Conservation (phyloP, 2,329 filamentous ascomycete genomes). For the Colletotrichum higginsianum region DNA sequence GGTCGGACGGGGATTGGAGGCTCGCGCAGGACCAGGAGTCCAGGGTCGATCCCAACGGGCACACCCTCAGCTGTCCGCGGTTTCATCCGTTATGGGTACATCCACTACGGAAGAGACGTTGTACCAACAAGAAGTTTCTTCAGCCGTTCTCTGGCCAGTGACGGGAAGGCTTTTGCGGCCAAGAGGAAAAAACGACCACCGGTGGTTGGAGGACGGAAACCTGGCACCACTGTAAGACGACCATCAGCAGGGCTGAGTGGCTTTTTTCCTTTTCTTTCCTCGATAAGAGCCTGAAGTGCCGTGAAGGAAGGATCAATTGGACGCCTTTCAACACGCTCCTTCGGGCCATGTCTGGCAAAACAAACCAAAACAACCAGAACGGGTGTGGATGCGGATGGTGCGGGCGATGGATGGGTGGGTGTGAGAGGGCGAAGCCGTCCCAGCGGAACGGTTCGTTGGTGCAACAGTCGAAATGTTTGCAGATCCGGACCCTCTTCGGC, state of each 20-base stretch:
- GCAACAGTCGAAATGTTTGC: slow-evolving; percentile 40
- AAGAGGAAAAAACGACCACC: neutral
- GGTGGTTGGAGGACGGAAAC: neutral
- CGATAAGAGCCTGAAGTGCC: too few species aligned
- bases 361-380: slow-evolving; percentile 11
- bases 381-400: slow-evolving; percentile 11
- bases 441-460: slow-evolving; percentile 41
- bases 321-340: neutral
- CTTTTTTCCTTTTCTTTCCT: neutral
- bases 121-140: slow-evolving; percentile 39
- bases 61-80: slow-evolving; percentile 40
- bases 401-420: slow-evolving; percentile 1
- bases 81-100: slow-evolving; percentile 40
- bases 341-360: neutral
- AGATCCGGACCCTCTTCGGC: slow-evolving; percentile 37
- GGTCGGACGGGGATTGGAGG: slow-evolving; percentile 30
- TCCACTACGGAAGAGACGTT: slow-evolving; percentile 41
- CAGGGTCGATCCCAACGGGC: slow-evolving; percentile 31
- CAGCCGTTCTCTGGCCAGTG: slow-evolving; percentile 13
- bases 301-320: slow-evolving; percentile 3
- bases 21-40: slow-evolving; percentile 31
- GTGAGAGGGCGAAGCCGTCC: slow-evolving; percentile 33
- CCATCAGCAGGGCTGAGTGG: slow-evolving; percentile 7
- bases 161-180: neutral
- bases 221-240: neutral